Conservation (phyloP, 2,329 filamentous ascomycete species). For the Calycina marina region DNA sequence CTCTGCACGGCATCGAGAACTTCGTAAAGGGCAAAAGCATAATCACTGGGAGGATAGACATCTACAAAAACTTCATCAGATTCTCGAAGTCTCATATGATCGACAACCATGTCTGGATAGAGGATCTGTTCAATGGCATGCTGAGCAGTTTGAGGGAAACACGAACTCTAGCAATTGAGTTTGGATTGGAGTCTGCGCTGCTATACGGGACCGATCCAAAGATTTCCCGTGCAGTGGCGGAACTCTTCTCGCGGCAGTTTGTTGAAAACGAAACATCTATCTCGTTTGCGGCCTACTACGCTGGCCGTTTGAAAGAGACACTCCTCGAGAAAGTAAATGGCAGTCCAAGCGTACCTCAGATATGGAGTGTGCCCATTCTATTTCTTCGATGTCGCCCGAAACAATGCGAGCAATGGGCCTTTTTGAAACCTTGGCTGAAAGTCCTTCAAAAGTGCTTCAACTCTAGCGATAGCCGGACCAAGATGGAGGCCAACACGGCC, state of each 20-base stretch:
- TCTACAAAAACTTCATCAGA: constrained; percentile 64
- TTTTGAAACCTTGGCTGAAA: constrained; percentile 59
- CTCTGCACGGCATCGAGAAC: constrained; percentile 58
- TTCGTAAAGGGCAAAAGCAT: constrained; percentile 70
- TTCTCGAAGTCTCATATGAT: constrained; percentile 60
- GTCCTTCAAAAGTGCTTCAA: constrained; percentile 79
- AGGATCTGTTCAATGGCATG: constrained; percentile 70
- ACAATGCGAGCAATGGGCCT: constrained; percentile 52
- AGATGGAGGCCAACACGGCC: constrained; percentile 63
- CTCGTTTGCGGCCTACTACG: constrained; percentile 56
- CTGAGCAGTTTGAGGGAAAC: constrained; percentile 67
- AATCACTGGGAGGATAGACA: constrained; percentile 57
- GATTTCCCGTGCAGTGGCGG: constrained; percentile 50
- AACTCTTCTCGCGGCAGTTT: constrained; percentile 43
- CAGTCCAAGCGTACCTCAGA: constrained; percentile 59
- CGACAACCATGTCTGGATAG: constrained; percentile 61
- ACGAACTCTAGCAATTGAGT: constrained; percentile 54
- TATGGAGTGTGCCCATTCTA: constrained; percentile 75
- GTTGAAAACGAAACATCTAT: constrained; percentile 20
- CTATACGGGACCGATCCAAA: constrained; percentile 53
- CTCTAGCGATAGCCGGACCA: constrained; percentile 53
- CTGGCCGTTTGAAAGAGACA: constrained; percentile 52
- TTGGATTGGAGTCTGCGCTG: constrained; percentile 58
- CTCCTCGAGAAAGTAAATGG: constrained; percentile 38
- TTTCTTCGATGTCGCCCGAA: constrained; percentile 50